Evolutionary conservation across 352 stramenopile species (phyloP).

Genomic region (Aphanomyces stellatus): DNA sequence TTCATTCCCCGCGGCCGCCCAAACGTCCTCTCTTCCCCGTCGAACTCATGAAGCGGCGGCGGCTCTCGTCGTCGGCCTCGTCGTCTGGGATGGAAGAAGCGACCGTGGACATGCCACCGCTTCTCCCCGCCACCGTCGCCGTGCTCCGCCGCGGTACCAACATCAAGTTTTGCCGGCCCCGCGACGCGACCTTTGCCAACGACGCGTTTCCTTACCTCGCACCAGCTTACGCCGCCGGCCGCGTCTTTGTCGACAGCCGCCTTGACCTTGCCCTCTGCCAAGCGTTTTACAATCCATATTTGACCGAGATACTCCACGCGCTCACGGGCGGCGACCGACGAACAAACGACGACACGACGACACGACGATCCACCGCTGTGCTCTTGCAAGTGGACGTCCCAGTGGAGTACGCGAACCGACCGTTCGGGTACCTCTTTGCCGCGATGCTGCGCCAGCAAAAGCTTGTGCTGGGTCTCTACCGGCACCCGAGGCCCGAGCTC

Average conservation of each 20-base stretch:
- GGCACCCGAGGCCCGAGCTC: constrained; percentile 24
- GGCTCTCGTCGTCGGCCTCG: neutral
- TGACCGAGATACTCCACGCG: constrained; percentile 44
- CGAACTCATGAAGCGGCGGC: constrained; percentile 33
- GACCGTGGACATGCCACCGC: no score
- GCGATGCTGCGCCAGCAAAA: constrained; percentile 32
- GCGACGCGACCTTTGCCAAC: constrained; percentile 34
- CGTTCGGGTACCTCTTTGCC: constrained; percentile 35
- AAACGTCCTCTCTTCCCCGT: constrained; percentile 18
- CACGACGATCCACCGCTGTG: constrained; percentile 23
- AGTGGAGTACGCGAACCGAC: constrained; percentile 27
- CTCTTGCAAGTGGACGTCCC: constrained; percentile 29
- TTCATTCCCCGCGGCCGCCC: neutral
- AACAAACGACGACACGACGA: neutral
- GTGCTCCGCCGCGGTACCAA: constrained; percentile 15
- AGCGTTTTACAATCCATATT: constrained; percentile 67
- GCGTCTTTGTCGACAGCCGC: constrained; percentile 50
- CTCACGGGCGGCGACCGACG: constrained; percentile 26
- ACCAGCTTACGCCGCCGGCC: constrained; percentile 41
- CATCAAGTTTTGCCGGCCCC: constrained; percentile 25
- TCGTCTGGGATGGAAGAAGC: no score
- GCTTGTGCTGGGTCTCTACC: constrained; percentile 42
- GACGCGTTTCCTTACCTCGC: constrained; percentile 42
- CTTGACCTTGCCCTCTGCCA: constrained; percentile 58
- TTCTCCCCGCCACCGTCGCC: neutral